Conservation (phyloP, 371 early-diverging fungal species). For the Rhizopus stolonifer region DNA sequence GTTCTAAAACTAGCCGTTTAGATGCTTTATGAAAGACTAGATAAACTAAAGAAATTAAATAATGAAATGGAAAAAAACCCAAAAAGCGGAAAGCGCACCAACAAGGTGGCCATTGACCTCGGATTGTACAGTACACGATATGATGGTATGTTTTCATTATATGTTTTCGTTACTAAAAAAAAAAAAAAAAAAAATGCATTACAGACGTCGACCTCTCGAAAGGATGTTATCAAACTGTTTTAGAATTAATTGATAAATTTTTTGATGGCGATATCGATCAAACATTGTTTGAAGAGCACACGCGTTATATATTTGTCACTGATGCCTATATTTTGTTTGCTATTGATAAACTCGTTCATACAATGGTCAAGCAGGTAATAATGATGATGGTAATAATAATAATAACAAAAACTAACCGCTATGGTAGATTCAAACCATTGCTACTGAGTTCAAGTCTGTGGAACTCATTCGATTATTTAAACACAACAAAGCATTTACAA, state of each 20-base stretch:
- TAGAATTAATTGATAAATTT: constrained; percentile 68
- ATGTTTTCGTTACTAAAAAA: background rate
- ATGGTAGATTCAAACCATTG: constrained; percentile 32
- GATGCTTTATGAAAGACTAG: constrained; percentile 77
- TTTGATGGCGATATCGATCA: constrained; percentile 79
- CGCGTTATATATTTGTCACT: constrained; percentile 79
- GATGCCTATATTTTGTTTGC: constrained; percentile 82
- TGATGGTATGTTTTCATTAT: constrained; percentile 32
- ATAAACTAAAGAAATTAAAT: constrained; percentile 74
- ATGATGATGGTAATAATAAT: background rate
- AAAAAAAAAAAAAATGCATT: no score
- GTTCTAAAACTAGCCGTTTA: constrained; percentile 72
- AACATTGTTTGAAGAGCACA: constrained; percentile 82
- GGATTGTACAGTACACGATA: constrained; percentile 66
- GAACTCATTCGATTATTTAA: constrained; percentile 42
- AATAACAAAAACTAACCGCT: background rate
- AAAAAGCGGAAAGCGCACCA: constrained; percentile 51
- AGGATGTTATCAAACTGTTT: constrained; percentile 66
- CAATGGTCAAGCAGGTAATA: constrained; percentile 74
- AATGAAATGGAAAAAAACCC: constrained; percentile 52
- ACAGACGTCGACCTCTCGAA: constrained; percentile 51
- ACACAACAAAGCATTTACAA: constrained; percentile 30
- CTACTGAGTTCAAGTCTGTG: constrained; percentile 42
- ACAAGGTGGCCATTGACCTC: constrained; percentile 76
- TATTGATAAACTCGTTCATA: constrained; percentile 74